Conservation (phyloP, 2,329 filamentous ascomycete genomes). For the Cercospora nicotianae region DNA sequence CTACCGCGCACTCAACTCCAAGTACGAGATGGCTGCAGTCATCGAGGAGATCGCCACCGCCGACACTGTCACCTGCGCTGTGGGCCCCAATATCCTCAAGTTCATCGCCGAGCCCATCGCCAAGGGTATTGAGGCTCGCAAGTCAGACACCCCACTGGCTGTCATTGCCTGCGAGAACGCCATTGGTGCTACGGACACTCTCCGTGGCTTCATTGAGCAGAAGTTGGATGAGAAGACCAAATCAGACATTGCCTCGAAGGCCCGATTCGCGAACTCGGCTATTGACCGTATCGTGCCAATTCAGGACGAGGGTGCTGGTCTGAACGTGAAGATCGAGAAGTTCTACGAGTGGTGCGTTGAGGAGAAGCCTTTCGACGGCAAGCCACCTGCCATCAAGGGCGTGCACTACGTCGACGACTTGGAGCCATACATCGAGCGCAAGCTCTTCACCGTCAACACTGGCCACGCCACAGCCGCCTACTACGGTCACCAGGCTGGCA, state of each 20-base stretch:
- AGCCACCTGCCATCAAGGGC: conserved; percentile 71
- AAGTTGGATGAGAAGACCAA: conserved; percentile 70
- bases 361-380: conserved; percentile 73
- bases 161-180: conserved; percentile 99
- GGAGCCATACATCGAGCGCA: conserved; percentile 95
- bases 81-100: conserved; percentile 92
- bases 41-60: conserved; percentile 83
- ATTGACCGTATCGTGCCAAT: conserved; percentile 98
- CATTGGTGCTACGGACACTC: conserved; percentile 88
- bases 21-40: conserved; percentile 76
- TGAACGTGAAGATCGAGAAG: conserved; percentile 94
- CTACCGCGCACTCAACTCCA: conserved; percentile 96
- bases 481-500: conserved; percentile 84
- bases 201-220: conserved; percentile 70
- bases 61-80: conserved; percentile 92
- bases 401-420: conserved; percentile 93
- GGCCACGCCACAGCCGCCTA: conserved; percentile 95
- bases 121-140: conserved; percentile 82
- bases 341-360: conserved; percentile 99
- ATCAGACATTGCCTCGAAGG: conserved; percentile 68
- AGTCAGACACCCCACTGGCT: conserved; percentile 66
- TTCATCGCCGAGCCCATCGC: conserved; percentile 96
- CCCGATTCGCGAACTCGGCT: conserved; percentile 93
- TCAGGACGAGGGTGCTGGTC: conserved; percentile 74
- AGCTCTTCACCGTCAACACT: conserved; percentile 99